Base-by-base conservation (phyloP, 352 stramenopile genomes). In the Blastocystis sp. region DNA sequence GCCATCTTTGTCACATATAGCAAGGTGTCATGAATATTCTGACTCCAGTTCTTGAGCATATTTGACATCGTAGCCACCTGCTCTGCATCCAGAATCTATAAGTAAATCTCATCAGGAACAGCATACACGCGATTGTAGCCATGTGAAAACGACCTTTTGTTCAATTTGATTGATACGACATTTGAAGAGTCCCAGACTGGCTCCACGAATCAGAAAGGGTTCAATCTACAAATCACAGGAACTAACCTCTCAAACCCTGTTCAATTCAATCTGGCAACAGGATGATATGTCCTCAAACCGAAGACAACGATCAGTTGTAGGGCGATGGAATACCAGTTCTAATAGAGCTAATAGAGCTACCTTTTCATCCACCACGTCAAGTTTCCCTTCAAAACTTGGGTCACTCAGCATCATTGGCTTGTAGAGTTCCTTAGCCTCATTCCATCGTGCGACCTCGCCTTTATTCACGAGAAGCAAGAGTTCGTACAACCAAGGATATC, bases 1-100 rank as follows among this genome's bases (percentile, higher is more conserved):
- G 69, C 69, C 49, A 39, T 63, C 32, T 80, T 80, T 42, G 69
- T 80, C 43, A 80, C 69, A 59, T 80, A 80, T 4, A 80, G n/a
- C 27, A 80, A 43, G 39, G 69, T 80, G 27, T 80, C 69, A 24
- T 80, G 69, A 35, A 80, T 80, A 42, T 39, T 80, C 43, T 63
- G 49, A 43, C 39, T 42, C 69, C 69, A 80, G 16, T 80, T 59
- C 37, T 80, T 80, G 21, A 80, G 16, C 69, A 80, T 80, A 21
- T 58, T 59, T n/a, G 43, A 58, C 43, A 63, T 80, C 7, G 69
- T 80, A 24, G 24, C 49, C 4, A 80, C 49, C 24, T 80, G 69
- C 69, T 80, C 69, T 5, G 39, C n/a, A 61, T 80, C 69, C 16
- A 80, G 51, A 24, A 80, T 37, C 69, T 80, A 63, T 32, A 11